These are phyloP conservation scores for Trichocomaceae sp. DNA, from an alignment of 2,329 filamentous ascomycete genomes.

Conservation along the genomic window DNA sequence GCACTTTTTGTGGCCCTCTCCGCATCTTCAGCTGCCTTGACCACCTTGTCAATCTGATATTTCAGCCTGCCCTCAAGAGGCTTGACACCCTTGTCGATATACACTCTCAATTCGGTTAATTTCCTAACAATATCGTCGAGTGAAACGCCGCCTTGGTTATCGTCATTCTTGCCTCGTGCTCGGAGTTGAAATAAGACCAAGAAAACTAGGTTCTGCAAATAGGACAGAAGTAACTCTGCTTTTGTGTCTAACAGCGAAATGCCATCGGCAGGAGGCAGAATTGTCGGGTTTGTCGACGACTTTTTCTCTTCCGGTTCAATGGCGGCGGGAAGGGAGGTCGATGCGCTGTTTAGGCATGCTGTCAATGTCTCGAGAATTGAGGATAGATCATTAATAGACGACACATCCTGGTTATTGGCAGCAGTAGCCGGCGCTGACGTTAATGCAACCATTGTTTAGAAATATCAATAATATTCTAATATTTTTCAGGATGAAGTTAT, in stretches of 20 bases:
- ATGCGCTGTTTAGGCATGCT: conserved; percentile 28
- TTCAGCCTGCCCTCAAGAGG: conserved; percentile 85
- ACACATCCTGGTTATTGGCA: not conserved
- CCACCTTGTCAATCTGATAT: conserved; percentile 92
- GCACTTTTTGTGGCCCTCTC: conserved; percentile 22
- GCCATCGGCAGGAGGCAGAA: conserved; percentile 72
- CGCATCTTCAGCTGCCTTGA: conserved; percentile 67
- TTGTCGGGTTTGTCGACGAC: conserved; percentile 54
- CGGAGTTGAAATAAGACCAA: conserved; percentile 75
- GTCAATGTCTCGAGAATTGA: conserved; percentile 30
- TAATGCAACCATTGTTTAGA: conserved; percentile 2
- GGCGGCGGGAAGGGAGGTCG: conserved; percentile 28
- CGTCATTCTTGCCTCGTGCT: conserved; percentile 31
- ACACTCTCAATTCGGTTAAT: conserved; percentile 84
- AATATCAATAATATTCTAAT: not conserved
- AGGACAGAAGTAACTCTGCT: conserved; percentile 93
- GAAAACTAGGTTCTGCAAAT: conserved; percentile 89
- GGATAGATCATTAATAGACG: conserved; percentile 16
- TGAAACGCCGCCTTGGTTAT: conserved; percentile 12
- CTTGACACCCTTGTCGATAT: conserved; percentile 84
- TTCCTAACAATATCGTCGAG: conserved; percentile 70
- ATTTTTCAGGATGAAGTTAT: not conserved
- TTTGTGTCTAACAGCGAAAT: conserved; percentile 94
- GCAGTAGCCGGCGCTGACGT: not conserved
- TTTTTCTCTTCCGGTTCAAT: conserved; percentile 22